These are phyloP conservation scores for Metarhizium humberi DNA, from an alignment of 2,329 filamentous ascomycete genomes.

Conservation along the genomic window DNA sequence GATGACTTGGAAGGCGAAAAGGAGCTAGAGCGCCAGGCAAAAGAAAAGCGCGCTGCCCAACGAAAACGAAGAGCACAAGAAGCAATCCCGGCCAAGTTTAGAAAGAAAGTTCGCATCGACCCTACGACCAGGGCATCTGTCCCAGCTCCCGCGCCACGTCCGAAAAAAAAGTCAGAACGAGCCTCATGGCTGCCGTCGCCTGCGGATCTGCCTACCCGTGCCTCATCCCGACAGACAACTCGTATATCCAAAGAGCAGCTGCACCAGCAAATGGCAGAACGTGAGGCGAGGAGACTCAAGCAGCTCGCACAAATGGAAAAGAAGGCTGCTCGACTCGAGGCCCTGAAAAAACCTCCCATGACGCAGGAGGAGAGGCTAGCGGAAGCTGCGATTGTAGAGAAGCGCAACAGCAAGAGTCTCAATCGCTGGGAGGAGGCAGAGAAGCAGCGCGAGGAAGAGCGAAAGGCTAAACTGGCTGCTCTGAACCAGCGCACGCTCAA, in stretches of 20 bases:
- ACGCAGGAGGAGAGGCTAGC: slow-evolving; percentile 79
- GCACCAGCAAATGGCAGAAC: slow-evolving; percentile 64
- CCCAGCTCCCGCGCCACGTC: slow-evolving; percentile 33
- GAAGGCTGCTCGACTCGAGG: slow-evolving; percentile 61
- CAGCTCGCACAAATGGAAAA: slow-evolving; percentile 60
- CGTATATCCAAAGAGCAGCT: slow-evolving; percentile 51
- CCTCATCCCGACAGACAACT: slow-evolving; percentile 49
- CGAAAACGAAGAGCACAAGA: slow-evolving; percentile 77
- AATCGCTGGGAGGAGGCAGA: slow-evolving; percentile 93
- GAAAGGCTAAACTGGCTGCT: slow-evolving; percentile 74
- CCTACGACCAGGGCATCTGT: slow-evolving; percentile 27
- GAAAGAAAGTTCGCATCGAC: slow-evolving; percentile 71
- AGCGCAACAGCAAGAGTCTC: slow-evolving; percentile 78
- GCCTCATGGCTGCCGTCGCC: slow-evolving; percentile 47
- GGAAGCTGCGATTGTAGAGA: slow-evolving; percentile 76
- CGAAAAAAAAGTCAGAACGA: slow-evolving; percentile 52
- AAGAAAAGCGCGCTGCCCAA: slow-evolving; percentile 54
- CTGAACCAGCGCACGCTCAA: slow-evolving; percentile 79
- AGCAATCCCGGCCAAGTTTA: slow-evolving; percentile 58
- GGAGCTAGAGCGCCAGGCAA: slow-evolving; percentile 70
- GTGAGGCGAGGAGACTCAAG: slow-evolving; percentile 60
- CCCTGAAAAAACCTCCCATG: slow-evolving; percentile 68
- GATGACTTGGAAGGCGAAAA: slow-evolving; percentile 81
- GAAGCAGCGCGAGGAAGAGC: slow-evolving; percentile 76
- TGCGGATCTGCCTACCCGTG: slow-evolving; percentile 47